These are phyloP conservation scores for Carex sylvatica DNA, from an alignment of 202 grass and related monocot species.

Conservation along the genomic window DNA sequence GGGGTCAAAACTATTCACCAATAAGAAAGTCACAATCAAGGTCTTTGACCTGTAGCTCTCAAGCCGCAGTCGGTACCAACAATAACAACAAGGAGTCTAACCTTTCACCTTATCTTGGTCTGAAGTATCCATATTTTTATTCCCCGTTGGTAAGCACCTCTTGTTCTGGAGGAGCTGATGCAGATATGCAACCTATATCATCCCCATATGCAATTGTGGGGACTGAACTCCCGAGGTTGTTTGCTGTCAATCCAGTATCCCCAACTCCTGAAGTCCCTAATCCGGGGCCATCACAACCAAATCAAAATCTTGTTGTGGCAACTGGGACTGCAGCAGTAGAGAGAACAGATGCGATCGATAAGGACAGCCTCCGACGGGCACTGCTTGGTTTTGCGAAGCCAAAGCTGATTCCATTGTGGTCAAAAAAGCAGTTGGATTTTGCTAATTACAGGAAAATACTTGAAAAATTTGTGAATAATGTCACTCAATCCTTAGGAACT, in stretches of 20 bases:
- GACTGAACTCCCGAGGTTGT: background rate
- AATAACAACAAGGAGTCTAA: background rate
- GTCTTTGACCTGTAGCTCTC: background rate
- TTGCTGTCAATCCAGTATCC: background rate
- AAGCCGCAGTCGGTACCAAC: background rate
- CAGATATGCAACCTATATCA: no score
- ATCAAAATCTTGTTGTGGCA: background rate
- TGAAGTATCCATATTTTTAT: background rate
- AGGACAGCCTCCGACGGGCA: background rate
- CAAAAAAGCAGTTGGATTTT: background rate
- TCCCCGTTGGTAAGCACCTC: background rate
- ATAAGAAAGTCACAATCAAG: background rate
- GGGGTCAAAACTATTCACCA: no score
- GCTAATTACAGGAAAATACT: background rate
- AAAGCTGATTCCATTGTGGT: background rate
- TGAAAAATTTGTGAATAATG: background rate
- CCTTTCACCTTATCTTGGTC: background rate
- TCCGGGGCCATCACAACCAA: background rate
- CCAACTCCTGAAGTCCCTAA: background rate
- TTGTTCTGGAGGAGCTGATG: no score
- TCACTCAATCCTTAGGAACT: background rate
- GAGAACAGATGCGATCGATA: background rate
- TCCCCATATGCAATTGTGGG: background rate
- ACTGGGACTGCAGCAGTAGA: background rate
- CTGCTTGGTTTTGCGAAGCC: background rate